Conservation (phyloP, 805 yeast species). For the Candida adriatica region DNA sequence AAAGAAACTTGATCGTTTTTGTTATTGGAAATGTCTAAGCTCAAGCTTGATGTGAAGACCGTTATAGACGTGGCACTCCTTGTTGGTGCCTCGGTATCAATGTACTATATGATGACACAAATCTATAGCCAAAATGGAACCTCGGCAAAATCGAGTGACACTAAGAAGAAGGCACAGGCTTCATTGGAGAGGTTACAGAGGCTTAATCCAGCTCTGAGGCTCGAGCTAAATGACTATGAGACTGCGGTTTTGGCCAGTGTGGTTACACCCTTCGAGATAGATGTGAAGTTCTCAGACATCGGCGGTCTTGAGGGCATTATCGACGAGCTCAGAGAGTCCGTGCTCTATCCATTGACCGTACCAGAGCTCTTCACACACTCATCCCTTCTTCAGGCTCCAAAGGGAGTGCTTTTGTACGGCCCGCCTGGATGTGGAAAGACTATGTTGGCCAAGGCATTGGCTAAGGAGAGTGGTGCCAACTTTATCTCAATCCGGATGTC, state of each 20-base stretch:
- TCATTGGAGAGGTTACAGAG: slow-evolving; percentile 51
- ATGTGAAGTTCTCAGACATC: slow-evolving; percentile 65
- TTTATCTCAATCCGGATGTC: slow-evolving; percentile 91
- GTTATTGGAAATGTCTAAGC: slow-evolving; percentile 12
- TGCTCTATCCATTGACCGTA: slow-evolving; percentile 73
- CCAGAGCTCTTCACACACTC: slow-evolving; percentile 72
- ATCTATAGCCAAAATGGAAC: slow-evolving; percentile 37
- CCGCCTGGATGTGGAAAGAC: slow-evolving; percentile 99
- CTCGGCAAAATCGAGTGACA: slow-evolving; percentile 46
- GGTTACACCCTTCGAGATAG: slow-evolving; percentile 78
- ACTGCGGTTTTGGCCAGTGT: slow-evolving; percentile 68
- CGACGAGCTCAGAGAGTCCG: slow-evolving; percentile 82
- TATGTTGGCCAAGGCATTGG: slow-evolving; percentile 93
- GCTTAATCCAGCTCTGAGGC: slow-evolving; percentile 49
- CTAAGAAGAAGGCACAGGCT: slow-evolving; percentile 52
- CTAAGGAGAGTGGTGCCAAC: slow-evolving; percentile 85
- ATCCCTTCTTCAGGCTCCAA: slow-evolving; percentile 81
- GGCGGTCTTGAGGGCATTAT: slow-evolving; percentile 85
- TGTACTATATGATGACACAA: slow-evolving; percentile 52
- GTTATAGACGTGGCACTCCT: slow-evolving; percentile 42
- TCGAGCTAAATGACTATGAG: slow-evolving; percentile 68
- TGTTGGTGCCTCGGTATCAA: slow-evolving; percentile 60
- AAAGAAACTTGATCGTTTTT: no score
- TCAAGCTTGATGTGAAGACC: slow-evolving; percentile 31
- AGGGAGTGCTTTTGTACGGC: slow-evolving; percentile 87